Percentiles rank a stretch among this genome's conserved stretches.
phyloP scores from a whole-genome alignment of 495 filamentous ascomycete species.

The Baudoinia panamericana region DNA sequence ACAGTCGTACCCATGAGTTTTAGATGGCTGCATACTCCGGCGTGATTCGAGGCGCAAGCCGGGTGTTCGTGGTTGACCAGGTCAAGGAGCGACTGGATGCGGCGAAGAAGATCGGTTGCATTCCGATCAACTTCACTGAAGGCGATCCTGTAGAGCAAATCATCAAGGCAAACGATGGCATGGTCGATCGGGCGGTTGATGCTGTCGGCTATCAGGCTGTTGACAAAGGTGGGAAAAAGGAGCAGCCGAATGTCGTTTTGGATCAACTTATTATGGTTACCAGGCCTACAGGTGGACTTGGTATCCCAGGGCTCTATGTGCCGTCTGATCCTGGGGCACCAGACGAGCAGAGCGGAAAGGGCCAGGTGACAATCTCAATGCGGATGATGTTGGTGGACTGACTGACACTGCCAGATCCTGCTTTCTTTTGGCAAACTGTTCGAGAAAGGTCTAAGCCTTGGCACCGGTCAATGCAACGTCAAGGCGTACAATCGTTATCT shows the following conservation, averaged over 20 bases:
- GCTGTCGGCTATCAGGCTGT: constrained; percentile 44
- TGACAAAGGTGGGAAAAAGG: constrained; percentile 27
- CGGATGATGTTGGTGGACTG: too few species aligned
- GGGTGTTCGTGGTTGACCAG: constrained; percentile 42
- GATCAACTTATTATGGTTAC: constrained; percentile 30
- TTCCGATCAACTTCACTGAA: constrained; percentile 24
- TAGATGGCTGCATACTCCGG: constrained; percentile 47
- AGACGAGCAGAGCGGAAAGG: constrained; percentile 35
- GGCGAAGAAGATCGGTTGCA: constrained; percentile 40
- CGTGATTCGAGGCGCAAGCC: constrained; percentile 38
- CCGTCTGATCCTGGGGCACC: constrained; percentile 28
- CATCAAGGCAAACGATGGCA: constrained; percentile 29
- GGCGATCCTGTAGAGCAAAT: constrained; percentile 32
- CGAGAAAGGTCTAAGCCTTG: constrained; percentile 36
- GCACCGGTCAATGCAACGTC: constrained; percentile 47
- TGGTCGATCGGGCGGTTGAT: constrained; percentile 43
- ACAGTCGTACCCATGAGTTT: too few species aligned
- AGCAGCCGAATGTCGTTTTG: constrained; percentile 31
- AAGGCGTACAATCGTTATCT: constrained; percentile 46
- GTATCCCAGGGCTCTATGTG: constrained; percentile 31
- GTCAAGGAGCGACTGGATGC: constrained; percentile 39
- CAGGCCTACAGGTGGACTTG: constrained; percentile 27
- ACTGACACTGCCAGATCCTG: too few species aligned
- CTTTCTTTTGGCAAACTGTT: constrained; percentile 48
- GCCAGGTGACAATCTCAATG: too few species aligned